Conservation (phyloP, 805 yeast genomes). For the Torulaspora indica region DNA sequence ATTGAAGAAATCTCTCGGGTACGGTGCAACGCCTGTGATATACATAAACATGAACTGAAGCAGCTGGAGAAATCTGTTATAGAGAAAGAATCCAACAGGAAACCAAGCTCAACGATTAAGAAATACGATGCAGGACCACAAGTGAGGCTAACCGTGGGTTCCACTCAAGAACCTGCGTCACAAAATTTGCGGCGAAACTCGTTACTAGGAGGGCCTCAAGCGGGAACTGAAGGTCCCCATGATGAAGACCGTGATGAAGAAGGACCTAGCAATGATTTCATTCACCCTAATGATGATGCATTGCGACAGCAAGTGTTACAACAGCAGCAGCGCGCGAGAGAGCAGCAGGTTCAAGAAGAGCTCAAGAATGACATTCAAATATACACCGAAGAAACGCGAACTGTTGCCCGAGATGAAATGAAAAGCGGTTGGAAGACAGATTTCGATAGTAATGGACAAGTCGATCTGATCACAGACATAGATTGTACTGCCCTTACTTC, state of each 20-base stretch:
- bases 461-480: constrained; percentile 73
- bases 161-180: constrained; percentile 31
- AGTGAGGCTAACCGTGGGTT: constrained; percentile 34
- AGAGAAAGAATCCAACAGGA: constrained; percentile 33
- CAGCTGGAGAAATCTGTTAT: constrained; percentile 27
- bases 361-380: constrained; percentile 39
- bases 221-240: constrained; percentile 20
- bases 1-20: constrained; percentile 77
- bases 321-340: constrained; percentile 34
- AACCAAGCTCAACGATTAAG: constrained; percentile 29
- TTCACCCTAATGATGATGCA: constrained; percentile 38
- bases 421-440: constrained; percentile 96
- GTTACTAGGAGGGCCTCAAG: constrained; percentile 6
- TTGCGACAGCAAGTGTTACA: constrained; percentile 33
- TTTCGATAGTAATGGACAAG: constrained; percentile 68
- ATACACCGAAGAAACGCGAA: constrained; percentile 67
- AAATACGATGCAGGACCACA: constrained; percentile 40
- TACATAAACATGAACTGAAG: constrained; percentile 50
- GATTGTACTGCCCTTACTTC: constrained; percentile 56
- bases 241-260: constrained; percentile 37
- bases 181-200: constrained; percentile 9
- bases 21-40: constrained; percentile 51
- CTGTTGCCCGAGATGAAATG: constrained; percentile 72
- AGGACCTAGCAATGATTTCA: constrained; percentile 25
- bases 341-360: constrained; percentile 32